phyloP scores from a whole-genome alignment of 805 yeast genomes.

The Danielozyma ontarioensis region DNA sequence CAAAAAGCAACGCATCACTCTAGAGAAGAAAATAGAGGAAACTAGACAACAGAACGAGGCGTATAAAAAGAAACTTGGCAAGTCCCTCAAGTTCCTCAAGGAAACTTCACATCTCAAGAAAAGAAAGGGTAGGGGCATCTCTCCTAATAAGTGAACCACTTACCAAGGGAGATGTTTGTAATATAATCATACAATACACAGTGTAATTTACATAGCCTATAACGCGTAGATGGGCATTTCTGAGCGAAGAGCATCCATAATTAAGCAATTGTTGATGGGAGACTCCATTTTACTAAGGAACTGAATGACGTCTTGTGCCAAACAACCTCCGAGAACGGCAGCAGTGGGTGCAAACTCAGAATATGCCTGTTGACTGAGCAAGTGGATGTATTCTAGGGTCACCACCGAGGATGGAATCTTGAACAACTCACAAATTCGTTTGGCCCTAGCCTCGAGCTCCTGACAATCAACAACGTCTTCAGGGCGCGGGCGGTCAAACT shows the following conservation, averaged over 20 bases:
- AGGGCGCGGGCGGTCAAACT: constrained; percentile 22
- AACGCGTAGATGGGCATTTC: constrained; percentile 73
- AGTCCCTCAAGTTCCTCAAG: constrained; percentile 28
- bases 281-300: constrained; percentile 67
- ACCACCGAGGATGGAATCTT: constrained; percentile 41
- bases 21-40: constrained; percentile 16
- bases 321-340: constrained; percentile 83
- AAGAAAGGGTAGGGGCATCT: constrained; percentile 35
- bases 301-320: constrained; percentile 89
- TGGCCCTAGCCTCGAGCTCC: constrained; percentile 22
- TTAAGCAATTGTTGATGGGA: constrained; percentile 75
- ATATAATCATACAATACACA: not conserved
- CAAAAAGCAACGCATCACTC: constrained; percentile 12
- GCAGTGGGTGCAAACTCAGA: constrained; percentile 78
- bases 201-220: constrained; percentile 11
- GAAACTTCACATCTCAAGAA: constrained; percentile 39
- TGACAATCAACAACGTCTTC: constrained; percentile 20
- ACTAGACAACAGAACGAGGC: constrained; percentile 19
- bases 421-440: constrained; percentile 25
- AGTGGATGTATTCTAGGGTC: constrained; percentile 35
- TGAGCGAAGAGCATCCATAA: constrained; percentile 66
- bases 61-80: constrained; percentile 23
- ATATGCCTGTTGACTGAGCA: constrained; percentile 43
- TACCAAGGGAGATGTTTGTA: too few relatives aligned
- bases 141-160: constrained; percentile 16